A percentile compares a stretch with the other conserved stretches of the same genome.
Evolutionary conservation across 495 filamentous ascomycete genomes (phyloP).

Genomic region (Talaromyces nanjingensis): DNA sequence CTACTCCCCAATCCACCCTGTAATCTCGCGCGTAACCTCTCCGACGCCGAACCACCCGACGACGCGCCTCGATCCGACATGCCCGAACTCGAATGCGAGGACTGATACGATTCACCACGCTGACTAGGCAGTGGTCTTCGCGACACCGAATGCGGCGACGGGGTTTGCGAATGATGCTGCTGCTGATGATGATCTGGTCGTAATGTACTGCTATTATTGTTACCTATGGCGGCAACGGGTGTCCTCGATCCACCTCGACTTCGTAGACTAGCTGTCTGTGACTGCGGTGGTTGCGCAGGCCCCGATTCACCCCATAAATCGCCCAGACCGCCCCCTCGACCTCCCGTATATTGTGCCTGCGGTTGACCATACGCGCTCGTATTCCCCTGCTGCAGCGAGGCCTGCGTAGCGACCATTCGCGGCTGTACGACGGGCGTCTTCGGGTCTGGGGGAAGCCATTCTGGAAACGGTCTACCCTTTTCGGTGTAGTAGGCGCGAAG

Average conservation of each 20-base stretch:
- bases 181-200: slow-evolving; percentile 16
- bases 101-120: slow-evolving; percentile 65
- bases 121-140: slow-evolving; percentile 64
- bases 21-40: slow-evolving; percentile 59
- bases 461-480: slow-evolving; percentile 73
- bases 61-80: slow-evolving; percentile 37
- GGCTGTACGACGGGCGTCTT: slow-evolving; percentile 57
- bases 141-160: slow-evolving; percentile 31
- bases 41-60: slow-evolving; percentile 54
- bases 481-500: slow-evolving; percentile 93
- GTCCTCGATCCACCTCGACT: slow-evolving; percentile 19
- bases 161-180: slow-evolving; percentile 19
- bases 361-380: slow-evolving; percentile 25
- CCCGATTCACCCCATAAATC: slow-evolving; percentile 78
- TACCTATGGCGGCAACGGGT: background rate
- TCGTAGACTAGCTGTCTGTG: slow-evolving; percentile 50
- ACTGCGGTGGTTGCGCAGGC: slow-evolving; percentile 31
- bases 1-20: slow-evolving; percentile 40
- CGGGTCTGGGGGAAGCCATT: slow-evolving; percentile 85
- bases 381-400: slow-evolving; percentile 43
- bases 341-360: slow-evolving; percentile 20
- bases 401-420: slow-evolving; percentile 41
- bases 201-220: slow-evolving; percentile 15
- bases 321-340: slow-evolving; percentile 49
- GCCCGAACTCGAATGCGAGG: slow-evolving; percentile 20